Conservation (phyloP, 2,329 filamentous ascomycete genomes). For the Mycocentrospora acerina region DNA sequence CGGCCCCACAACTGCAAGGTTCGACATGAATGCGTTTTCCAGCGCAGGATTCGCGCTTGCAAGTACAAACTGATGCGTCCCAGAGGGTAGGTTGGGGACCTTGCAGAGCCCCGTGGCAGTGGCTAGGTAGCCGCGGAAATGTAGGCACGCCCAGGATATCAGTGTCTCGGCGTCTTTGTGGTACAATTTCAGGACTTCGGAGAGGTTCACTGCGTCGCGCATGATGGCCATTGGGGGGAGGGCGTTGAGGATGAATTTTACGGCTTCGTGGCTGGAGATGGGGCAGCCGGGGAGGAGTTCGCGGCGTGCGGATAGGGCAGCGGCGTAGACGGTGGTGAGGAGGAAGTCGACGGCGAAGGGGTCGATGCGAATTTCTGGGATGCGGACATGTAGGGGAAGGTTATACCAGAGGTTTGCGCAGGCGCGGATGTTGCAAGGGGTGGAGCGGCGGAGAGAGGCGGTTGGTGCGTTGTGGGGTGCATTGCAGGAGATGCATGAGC, state of each 20-base stretch:
- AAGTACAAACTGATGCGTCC: conserved; percentile 37
- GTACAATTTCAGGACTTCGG: conserved; percentile 11
- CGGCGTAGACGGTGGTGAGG: conserved; percentile 28
- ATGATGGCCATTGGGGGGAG: conserved; percentile 26
- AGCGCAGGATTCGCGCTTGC: conserved; percentile 29
- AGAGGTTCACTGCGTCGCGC: conserved; percentile 17
- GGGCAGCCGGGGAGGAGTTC: conserved; percentile 35
- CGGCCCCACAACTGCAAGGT: conserved; percentile 1
- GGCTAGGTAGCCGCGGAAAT: conserved; percentile 32
- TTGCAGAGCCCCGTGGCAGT: conserved; percentile 25
- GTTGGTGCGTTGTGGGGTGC: conserved; percentile 11
- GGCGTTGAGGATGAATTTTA: conserved; percentile 25
- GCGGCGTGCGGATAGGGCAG: conserved; percentile 15
- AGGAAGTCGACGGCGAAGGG: conserved; percentile 33
- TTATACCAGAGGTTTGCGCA: conserved; percentile 28
- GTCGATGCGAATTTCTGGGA: conserved; percentile 34
- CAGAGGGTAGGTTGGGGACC: conserved; percentile 29
- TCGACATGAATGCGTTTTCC: conserved; percentile 23
- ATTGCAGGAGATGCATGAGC: conserved; percentile 30
- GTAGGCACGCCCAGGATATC: conserved; percentile 32
- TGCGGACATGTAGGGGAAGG: conserved; percentile 27
- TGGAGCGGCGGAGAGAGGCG: conserved; percentile 23
- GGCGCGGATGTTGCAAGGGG: conserved; percentile 16
- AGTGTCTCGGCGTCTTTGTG: conserved; percentile 26
- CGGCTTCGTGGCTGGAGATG: conserved; percentile 9